These are phyloP conservation scores for Tubosaeta sp. DNA, from an alignment of 768 basidiomycete species.

Conservation along the genomic window DNA sequence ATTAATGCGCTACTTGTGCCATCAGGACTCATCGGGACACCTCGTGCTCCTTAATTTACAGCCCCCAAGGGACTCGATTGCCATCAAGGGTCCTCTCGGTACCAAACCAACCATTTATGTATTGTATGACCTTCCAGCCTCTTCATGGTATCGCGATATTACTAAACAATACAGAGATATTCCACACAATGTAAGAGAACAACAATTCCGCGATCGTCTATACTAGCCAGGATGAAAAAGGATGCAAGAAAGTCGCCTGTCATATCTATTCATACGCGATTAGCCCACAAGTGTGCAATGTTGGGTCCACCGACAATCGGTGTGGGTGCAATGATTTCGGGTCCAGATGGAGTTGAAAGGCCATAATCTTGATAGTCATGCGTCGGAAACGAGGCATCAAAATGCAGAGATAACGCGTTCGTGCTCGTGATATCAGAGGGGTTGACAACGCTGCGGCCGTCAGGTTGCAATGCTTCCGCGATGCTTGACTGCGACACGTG, in stretches of 20 bases:
- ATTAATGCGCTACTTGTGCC: constrained; percentile 13
- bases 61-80: neutral
- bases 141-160: neutral
- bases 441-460: constrained; percentile 14
- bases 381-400: constrained; percentile 32
- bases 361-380: constrained; percentile 20
- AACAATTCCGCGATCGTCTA: constrained; percentile 16
- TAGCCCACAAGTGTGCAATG: constrained; percentile 32
- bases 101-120: neutral
- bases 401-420: constrained; percentile 33
- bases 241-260: neutral
- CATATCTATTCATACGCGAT: constrained; percentile 23
- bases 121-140: neutral
- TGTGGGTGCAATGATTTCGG: constrained; percentile 32
- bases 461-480: constrained; percentile 19
- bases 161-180: constrained; percentile 24
- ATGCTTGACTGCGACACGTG: constrained; percentile 17
- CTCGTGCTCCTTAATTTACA: constrained; percentile 14
- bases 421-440: constrained; percentile 24
- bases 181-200: constrained; percentile 5
- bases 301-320: constrained; percentile 33
- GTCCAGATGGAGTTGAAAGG: constrained; percentile 22
- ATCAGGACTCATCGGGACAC: constrained; percentile 12
- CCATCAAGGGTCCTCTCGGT: constrained; percentile 1
- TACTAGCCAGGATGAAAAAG: neutral